Evolutionary conservation across 768 basidiomycete species (phyloP).

Genomic region (Clitopilus hobsonii): DNA sequence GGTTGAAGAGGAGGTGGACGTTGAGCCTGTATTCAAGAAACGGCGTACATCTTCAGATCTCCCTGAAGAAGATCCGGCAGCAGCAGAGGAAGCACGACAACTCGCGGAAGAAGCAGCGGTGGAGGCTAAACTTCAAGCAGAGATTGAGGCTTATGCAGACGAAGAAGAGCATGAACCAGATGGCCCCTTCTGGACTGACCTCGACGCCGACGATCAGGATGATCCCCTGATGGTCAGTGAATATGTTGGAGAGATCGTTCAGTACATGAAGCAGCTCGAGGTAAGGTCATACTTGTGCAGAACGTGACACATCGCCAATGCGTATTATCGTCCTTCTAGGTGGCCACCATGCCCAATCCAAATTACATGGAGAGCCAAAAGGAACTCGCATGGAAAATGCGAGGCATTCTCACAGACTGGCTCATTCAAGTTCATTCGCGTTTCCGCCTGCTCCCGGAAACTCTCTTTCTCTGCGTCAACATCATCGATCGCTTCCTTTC

Average conservation of each 20-base stretch:
- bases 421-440: constrained; percentile 91
- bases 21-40: constrained; percentile 64
- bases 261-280: constrained; percentile 88
- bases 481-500: constrained; percentile 85
- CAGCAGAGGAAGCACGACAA: constrained; percentile 28
- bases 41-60: constrained; percentile 68
- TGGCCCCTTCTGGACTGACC: constrained; percentile 75
- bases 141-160: constrained; percentile 46
- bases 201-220: constrained; percentile 88
- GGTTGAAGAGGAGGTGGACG: constrained; percentile 52
- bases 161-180: constrained; percentile 65
- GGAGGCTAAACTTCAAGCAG: constrained; percentile 37
- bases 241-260: constrained; percentile 91
- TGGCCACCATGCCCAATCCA: constrained; percentile 82
- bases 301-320: constrained; percentile 6
- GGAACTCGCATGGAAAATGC: constrained; percentile 96
- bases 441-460: constrained; percentile 90
- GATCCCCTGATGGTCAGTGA: constrained; percentile 98
- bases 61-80: constrained; percentile 37
- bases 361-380: constrained; percentile 95
- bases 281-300: constrained; percentile 35
- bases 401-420: constrained; percentile 94
- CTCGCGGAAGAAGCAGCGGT: constrained; percentile 43
- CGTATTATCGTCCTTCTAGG: constrained; percentile 39
- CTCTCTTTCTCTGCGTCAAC: constrained; percentile 91